Evolutionary conservation across 2,329 filamentous ascomycete species (phyloP), one percentile per base, ranked within the genome.

Genomic region (Tolypocladium sp.): DNA sequence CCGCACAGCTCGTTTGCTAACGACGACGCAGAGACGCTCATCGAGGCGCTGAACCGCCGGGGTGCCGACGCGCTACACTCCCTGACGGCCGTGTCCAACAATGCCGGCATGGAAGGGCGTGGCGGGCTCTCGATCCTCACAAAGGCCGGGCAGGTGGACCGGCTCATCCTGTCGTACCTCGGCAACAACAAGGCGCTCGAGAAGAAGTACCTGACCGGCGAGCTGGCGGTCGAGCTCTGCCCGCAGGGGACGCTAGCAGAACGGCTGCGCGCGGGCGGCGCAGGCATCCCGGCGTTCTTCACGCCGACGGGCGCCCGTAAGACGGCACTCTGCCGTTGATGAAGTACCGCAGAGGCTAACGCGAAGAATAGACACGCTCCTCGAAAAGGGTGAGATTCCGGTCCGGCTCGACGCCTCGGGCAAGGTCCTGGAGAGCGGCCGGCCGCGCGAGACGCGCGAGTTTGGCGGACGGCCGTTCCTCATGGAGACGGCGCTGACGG

Each of bases 241-340:
- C 89, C 89, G 0, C 89, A 92, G 66, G 89, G 89, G 5, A 89
- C 87, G 0, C 77, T 91, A 57, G 88, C 87, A 0, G 88, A 91
- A 76, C 80, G 88, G 63, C 82, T 90, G 66, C 79, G 88, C 49
- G 88, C 88, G 8, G 89, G 84, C 1, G 89, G 89, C 4, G 87
- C 87, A 30, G 89, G 89, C 10, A 91, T 92, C 56, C 89, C 89
- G 1, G 89, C 89, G 0, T 92, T 94, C 70, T 94, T 86, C 68
- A 92, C 90, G 0, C 86, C 89, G 0, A 91, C 90, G 0, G 90
- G 85, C 59, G 84, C 83, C 42, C 80, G 83, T 84, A 76, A 68
- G 79, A 78, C 33, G 22, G n/a, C 49, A 12, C 49, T 22, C 46
- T 2, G 15, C 27, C 30, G 9, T n/a, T n/a, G 27, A 35, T n/a